Conservation (phyloP, 1,284 basidiomycete species). For the Coniferiporia weirii region DNA sequence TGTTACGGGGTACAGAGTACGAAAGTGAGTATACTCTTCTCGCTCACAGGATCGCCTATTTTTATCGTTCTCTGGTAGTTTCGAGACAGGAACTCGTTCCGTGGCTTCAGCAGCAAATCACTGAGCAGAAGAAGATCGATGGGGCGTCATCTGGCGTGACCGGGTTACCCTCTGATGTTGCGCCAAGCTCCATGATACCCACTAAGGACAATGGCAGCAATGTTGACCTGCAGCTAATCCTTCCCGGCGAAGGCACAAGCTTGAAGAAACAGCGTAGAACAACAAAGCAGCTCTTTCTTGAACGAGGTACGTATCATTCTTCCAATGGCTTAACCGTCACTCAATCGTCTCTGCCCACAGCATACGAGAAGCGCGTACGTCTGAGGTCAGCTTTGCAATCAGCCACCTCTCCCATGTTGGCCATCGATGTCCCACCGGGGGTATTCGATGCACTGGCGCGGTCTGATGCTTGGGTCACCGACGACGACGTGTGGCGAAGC, state of each 20-base stretch:
- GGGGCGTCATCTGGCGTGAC: slow-evolving; percentile 30
- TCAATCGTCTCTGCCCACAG: slow-evolving; percentile 29
- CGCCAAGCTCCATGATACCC: slow-evolving; percentile 25
- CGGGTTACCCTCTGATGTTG: slow-evolving; percentile 28
- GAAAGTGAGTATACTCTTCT: slow-evolving; percentile 45
- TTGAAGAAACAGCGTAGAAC: slow-evolving; percentile 67
- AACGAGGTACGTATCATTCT: slow-evolving; percentile 45
- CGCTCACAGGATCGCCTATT: slow-evolving; percentile 2
- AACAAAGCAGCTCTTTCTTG: slow-evolving; percentile 62
- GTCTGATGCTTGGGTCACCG: slow-evolving; percentile 57
- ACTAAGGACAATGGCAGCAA: slow-evolving; percentile 40
- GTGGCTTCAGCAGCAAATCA: slow-evolving; percentile 24
- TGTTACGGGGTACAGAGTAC: slow-evolving; percentile 67
- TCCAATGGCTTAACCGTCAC: neutral
- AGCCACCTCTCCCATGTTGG: slow-evolving; percentile 57
- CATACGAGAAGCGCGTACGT: slow-evolving; percentile 54
- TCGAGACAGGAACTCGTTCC: slow-evolving; percentile 23
- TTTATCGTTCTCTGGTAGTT: slow-evolving; percentile 35
- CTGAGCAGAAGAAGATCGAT: slow-evolving; percentile 26
- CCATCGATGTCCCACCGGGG: slow-evolving; percentile 55
- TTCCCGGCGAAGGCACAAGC: slow-evolving; percentile 48
- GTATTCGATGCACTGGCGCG: slow-evolving; percentile 60
- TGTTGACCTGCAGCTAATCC: slow-evolving; percentile 56
- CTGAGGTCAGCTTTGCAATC: slow-evolving; percentile 53
- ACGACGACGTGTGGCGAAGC: slow-evolving; percentile 68